Evolutionary conservation across 2,329 filamentous ascomycete species (phyloP).

Genomic region (Thielaviopsis euricoi): DNA sequence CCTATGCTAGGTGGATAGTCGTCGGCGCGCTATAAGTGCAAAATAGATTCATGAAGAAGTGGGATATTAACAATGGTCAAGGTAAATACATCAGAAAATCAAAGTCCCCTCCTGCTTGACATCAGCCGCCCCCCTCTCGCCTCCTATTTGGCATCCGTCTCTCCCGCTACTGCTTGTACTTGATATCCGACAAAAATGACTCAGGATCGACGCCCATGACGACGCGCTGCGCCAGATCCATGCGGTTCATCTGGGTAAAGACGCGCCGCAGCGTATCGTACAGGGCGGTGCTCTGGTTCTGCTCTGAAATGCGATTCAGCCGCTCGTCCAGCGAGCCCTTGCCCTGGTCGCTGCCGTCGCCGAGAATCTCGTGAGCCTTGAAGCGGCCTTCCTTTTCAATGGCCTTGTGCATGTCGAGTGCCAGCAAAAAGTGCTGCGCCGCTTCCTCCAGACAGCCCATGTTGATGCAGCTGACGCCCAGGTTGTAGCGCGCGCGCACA

Average conservation of each 20-base stretch:
- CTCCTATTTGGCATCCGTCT: background rate
- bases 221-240: slow-evolving; percentile 77
- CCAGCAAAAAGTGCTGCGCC: slow-evolving; percentile 79
- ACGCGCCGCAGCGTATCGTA: slow-evolving; percentile 88
- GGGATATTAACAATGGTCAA: background rate
- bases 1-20: background rate
- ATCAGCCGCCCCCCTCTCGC: background rate
- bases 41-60: background rate
- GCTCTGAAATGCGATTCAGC: slow-evolving; percentile 73
- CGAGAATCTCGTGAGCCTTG: slow-evolving; percentile 69
- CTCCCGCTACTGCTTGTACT: slow-evolving; percentile 54
- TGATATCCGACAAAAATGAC: slow-evolving; percentile 57
- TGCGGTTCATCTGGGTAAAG: slow-evolving; percentile 88
- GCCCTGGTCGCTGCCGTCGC: slow-evolving; percentile 26
- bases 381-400: slow-evolving; percentile 74
- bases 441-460: slow-evolving; percentile 91
- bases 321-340: slow-evolving; percentile 42
- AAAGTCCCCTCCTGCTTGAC: background rate
- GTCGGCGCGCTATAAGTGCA: too few species aligned
- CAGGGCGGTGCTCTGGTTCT: slow-evolving; percentile 92
- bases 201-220: slow-evolving; percentile 83
- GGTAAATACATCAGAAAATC: background rate
- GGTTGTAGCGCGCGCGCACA: slow-evolving; percentile 89
- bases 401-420: slow-evolving; percentile 87
- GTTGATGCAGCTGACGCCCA: slow-evolving; percentile 93